These are phyloP conservation scores for Fraxinus paxiana DNA, from an alignment of 305 asterid genomes.

Conservation along the genomic window DNA sequence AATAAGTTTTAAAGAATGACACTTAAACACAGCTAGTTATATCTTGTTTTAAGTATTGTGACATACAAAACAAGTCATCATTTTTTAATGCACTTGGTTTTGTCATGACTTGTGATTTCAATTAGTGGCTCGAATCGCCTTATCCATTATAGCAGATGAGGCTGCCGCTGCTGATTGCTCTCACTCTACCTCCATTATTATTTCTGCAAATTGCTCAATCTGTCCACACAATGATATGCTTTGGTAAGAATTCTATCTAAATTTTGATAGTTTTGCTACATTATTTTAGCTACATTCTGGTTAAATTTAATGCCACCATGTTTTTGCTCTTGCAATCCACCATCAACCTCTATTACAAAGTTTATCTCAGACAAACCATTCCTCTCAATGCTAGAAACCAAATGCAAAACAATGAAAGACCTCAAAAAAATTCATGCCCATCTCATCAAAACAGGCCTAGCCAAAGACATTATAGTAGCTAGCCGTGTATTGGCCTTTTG, in stretches of 20 bases:
- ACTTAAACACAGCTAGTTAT: background rate
- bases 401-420: slow-evolving; percentile 52
- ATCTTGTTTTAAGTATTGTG: background rate
- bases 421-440: slow-evolving; percentile 59
- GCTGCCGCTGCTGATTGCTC: background rate
- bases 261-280: background rate
- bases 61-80: background rate
- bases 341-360: slow-evolving; percentile 65
- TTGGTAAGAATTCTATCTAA: slow-evolving; percentile 17
- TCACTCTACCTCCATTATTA: background rate
- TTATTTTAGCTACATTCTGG: slow-evolving; percentile 13
- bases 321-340: slow-evolving; percentile 60
- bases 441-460: slow-evolving; percentile 67
- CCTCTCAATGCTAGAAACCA: slow-evolving; percentile 58
- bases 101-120: background rate
- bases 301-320: slow-evolving; percentile 49
- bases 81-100: background rate
- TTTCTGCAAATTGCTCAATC: background rate
- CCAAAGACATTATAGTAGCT: slow-evolving; percentile 49
- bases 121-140: slow-evolving; percentile 24
- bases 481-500: slow-evolving; percentile 56
- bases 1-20: background rate
- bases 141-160: slow-evolving; percentile 30
- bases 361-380: slow-evolving; percentile 63
- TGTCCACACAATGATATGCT: slow-evolving; percentile 12